phyloP scores from a whole-genome alignment of 164 flowering plant genomes.

The Vitis riparia region DNA sequence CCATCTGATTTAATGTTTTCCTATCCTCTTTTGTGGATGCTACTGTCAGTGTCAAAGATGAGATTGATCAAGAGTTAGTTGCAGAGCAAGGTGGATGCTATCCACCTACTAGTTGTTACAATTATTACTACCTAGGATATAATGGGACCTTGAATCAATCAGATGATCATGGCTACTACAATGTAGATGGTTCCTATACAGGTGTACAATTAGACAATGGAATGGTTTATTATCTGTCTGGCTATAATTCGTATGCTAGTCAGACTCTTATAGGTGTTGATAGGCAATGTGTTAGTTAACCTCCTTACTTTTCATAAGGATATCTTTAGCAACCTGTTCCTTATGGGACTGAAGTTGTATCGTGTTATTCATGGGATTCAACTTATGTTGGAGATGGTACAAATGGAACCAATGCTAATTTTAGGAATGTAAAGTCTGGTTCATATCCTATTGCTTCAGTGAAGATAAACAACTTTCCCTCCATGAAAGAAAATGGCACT shows the following conservation, averaged over 20 bases:
- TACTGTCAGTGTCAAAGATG: constrained; percentile 26
- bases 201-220: constrained; percentile 38
- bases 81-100: constrained; percentile 27
- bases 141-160: no score
- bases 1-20: constrained; percentile 20
- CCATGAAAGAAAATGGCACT: constrained; percentile 6
- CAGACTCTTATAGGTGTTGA: constrained; percentile 36
- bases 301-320: constrained; percentile 33
- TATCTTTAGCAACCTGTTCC: constrained; percentile 28
- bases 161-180: constrained; percentile 22
- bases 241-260: constrained; percentile 34
- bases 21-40: constrained; percentile 20
- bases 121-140: no score
- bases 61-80: constrained; percentile 22
- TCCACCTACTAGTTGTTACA: constrained; percentile 6
- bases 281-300: constrained; percentile 35
- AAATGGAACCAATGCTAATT: constrained; percentile 16
- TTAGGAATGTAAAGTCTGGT: constrained; percentile 22
- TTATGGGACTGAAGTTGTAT: constrained; percentile 32
- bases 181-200: constrained; percentile 17
- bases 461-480: constrained; percentile 4
- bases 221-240: constrained; percentile 33
- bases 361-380: constrained; percentile 32
- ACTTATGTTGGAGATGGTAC: constrained; percentile 22
- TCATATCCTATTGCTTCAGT: constrained; percentile 20